Evolutionary conservation across 2,329 filamentous ascomycete species (phyloP).

Genomic region (Penicillium sp.): DNA sequence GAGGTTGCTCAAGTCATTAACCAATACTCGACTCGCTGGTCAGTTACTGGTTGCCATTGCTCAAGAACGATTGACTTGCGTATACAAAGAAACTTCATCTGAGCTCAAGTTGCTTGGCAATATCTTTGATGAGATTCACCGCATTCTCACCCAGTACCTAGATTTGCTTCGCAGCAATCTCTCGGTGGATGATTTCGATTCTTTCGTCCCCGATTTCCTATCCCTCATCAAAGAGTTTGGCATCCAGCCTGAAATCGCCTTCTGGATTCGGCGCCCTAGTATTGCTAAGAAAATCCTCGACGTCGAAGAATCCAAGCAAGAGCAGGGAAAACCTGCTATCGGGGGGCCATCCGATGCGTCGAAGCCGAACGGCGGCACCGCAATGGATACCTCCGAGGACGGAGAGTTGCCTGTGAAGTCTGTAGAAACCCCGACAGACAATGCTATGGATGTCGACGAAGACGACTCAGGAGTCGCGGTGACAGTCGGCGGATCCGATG

Average conservation of each 20-base stretch:
- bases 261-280: slow-evolving; percentile 74
- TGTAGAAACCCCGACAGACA: slow-evolving; percentile 21
- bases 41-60: slow-evolving; percentile 85
- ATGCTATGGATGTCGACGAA: slow-evolving; percentile 37
- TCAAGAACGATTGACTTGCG: slow-evolving; percentile 82
- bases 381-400: slow-evolving; percentile 36
- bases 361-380: slow-evolving; percentile 32
- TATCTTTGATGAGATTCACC: slow-evolving; percentile 84
- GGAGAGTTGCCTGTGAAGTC: slow-evolving; percentile 19
- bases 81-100: slow-evolving; percentile 71
- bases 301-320: slow-evolving; percentile 34
- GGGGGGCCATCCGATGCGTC: slow-evolving; percentile 20
- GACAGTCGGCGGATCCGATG: slow-evolving; percentile 16
- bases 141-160: slow-evolving; percentile 79
- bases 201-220: slow-evolving; percentile 69
- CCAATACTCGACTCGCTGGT: slow-evolving; percentile 71
- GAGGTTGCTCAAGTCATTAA: slow-evolving; percentile 73
- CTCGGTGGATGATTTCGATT: slow-evolving; percentile 70
- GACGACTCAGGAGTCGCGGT: slow-evolving; percentile 20
- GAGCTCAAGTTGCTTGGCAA: slow-evolving; percentile 87
- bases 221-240: slow-evolving; percentile 73
- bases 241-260: slow-evolving; percentile 75
- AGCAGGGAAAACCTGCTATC: slow-evolving; percentile 27
- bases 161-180: slow-evolving; percentile 82
- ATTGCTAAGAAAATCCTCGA: slow-evolving; percentile 62